Evolutionary conservation across 1,284 basidiomycete genomes (phyloP).

Genomic region (Trichosporon coremiiforme): DNA sequence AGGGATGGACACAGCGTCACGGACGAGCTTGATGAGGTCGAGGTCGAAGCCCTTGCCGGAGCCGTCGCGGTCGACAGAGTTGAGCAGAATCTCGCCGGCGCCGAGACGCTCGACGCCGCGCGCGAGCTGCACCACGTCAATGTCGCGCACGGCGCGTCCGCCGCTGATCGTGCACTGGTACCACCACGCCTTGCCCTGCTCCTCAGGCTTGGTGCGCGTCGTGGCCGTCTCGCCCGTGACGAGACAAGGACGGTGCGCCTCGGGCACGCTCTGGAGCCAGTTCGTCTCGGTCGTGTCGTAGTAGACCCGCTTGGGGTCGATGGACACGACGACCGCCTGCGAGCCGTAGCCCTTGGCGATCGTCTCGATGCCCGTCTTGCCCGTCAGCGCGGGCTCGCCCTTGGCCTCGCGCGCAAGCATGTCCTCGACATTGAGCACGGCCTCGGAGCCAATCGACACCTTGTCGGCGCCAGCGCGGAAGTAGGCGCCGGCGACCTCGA

Average conservation of each 20-base stretch:
- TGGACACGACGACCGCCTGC: constrained; percentile 96
- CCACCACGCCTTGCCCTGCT: constrained; percentile 87
- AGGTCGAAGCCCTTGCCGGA: constrained; percentile 90
- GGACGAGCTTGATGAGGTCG: constrained; percentile 77
- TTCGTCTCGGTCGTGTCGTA: constrained; percentile 65
- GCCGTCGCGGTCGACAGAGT: constrained; percentile 96
- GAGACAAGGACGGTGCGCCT: constrained; percentile 47
- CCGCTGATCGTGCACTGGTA: constrained; percentile 97
- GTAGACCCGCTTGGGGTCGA: constrained; percentile 90
- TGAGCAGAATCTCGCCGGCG: constrained; percentile 92
- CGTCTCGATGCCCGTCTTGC: constrained; percentile 81
- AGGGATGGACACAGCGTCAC: constrained; percentile 77
- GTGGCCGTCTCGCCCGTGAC: constrained; percentile 58
- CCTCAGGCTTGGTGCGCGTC: constrained; percentile 60
- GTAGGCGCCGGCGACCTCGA: constrained; percentile 94
- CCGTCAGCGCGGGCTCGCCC: constrained; percentile 58
- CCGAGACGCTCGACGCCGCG: constrained; percentile 85
- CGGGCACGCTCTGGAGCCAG: constrained; percentile 69
- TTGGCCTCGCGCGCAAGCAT: constrained; percentile 63
- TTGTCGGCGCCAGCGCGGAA: constrained; percentile 98
- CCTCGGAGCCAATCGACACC: constrained; percentile 87
- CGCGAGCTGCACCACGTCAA: constrained; percentile 93
- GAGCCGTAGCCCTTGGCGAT: constrained; percentile 90
- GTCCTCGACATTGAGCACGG: constrained; percentile 89
- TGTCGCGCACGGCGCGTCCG: constrained; percentile 78